Conservation (phyloP, 768 basidiomycete species). For the Boletus rex-veris region DNA sequence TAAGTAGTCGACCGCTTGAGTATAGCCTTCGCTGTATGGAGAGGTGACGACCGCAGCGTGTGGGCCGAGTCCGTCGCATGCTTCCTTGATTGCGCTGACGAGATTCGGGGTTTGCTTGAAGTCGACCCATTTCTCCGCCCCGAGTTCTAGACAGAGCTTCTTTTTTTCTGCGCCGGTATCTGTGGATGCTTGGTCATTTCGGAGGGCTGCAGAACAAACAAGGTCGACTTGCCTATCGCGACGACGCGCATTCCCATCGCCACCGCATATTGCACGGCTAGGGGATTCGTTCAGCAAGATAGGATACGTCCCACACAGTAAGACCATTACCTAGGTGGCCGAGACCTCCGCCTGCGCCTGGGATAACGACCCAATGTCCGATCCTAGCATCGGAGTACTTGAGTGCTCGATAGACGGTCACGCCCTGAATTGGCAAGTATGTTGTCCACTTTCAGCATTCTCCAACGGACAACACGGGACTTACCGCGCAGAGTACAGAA, state of each 20-base stretch:
- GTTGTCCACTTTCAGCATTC: no score
- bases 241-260: constrained; percentile 77
- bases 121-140: constrained; percentile 78
- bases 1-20: constrained; percentile 71
- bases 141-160: constrained; percentile 54
- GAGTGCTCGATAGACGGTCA: constrained; percentile 84
- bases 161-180: constrained; percentile 77
- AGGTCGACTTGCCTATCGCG: constrained; percentile 49
- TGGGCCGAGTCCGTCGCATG: constrained; percentile 66
- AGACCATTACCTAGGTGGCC: constrained; percentile 63
- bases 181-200: constrained; percentile 12
- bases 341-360: constrained; percentile 79
- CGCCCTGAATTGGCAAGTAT: constrained; percentile 42
- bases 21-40: constrained; percentile 40
- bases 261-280: constrained; percentile 76
- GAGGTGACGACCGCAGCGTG: constrained; percentile 67
- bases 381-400: constrained; percentile 63
- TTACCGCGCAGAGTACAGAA: constrained; percentile 73
- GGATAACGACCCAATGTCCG: constrained; percentile 74
- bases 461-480: neutral
- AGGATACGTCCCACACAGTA: no score
- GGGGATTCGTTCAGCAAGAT: neutral
- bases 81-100: constrained; percentile 57
- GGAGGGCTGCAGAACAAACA: neutral
- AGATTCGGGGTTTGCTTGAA: constrained; percentile 66